Base-by-base conservation (phyloP, 2,329 filamentous ascomycete genomes). In the Botrytis cinerea region DNA sequence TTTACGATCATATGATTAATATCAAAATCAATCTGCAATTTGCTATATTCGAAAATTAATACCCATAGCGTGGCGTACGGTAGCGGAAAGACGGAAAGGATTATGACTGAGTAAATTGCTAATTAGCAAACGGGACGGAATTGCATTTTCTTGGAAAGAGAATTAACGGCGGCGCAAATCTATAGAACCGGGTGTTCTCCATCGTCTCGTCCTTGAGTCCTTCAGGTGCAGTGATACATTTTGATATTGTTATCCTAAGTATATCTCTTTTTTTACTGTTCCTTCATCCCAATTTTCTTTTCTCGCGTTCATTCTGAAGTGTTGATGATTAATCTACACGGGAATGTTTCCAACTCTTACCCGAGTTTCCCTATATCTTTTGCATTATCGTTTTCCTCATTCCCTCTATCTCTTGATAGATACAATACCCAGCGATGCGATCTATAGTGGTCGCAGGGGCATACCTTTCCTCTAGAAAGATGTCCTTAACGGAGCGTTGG, bases 401-500 rank as follows among this genome's bases (percentile, higher is more conserved):
- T 35, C 43, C 32, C 9, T 62, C 40, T 35, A 25, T 40, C 28
- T 64, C 18, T 73, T 45, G 32, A 69, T 14, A n/a, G 18, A 59
- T 9, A 61, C 46, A 48, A 73, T 67, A 78, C 84, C 91, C 91
- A 92, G 86, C 89, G 91, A 90, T 92, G 91, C 91, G 90, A 87
- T 89, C 89, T 86, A 84, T 87, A 88, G 86, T 88, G 91, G 87
- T 86, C 88, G 91, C 91, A 91, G 88, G 91, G 87, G 85, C 89
- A 88, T 84, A 84, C 63, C 70, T 86, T 88, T 90, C 87, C 81
- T 87, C 85, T 86, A 91, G 88, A 88, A 89, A 87, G 84, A 86
- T 87, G 86, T 84, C 86, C 90, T 91, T 91, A 93, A 93, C 91
- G 92, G 91, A 93, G 89, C 91, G 90, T 92, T 93, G 91, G 92